Evolutionary conservation across 2,329 filamentous ascomycete species (phyloP).

Genomic region (Botryotinia globosa): DNA sequence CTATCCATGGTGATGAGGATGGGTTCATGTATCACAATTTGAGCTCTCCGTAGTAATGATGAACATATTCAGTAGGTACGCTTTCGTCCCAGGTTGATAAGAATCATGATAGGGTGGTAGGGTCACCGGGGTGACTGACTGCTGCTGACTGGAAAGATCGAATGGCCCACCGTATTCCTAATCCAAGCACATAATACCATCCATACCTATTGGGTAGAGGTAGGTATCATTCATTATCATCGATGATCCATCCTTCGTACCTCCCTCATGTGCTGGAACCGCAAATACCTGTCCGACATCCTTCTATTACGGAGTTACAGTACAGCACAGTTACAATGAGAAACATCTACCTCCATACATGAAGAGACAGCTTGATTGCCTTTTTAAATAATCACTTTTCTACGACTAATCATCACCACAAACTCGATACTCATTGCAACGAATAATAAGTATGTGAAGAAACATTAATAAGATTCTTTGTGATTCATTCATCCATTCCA

Average conservation of each 20-base stretch:
- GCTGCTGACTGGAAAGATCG: background rate
- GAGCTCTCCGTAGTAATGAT: background rate
- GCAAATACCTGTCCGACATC: background rate
- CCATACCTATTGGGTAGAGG: too few relatives aligned
- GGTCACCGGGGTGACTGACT: background rate
- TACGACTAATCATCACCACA: too few relatives aligned
- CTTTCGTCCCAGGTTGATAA: background rate
- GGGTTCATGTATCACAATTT: background rate
- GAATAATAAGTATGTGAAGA: background rate
- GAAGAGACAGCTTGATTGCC: background rate
- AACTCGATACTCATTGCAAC: too few relatives aligned
- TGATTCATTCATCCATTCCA: background rate
- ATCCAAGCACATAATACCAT: background rate
- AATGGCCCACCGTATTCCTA: background rate
- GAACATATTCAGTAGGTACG: background rate
- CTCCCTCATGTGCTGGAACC: slow-evolving; percentile 8
- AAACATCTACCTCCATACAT: background rate
- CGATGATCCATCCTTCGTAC: too few relatives aligned
- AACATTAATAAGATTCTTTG: background rate
- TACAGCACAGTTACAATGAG: background rate
- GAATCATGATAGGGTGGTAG: background rate
- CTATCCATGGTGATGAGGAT: background rate
- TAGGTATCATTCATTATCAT: background rate
- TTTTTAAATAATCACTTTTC: background rate
- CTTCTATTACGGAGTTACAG: background rate